phyloP scores from a whole-genome alignment of 306 rosid species.

The Cotoneaster glaucophyllus region DNA sequence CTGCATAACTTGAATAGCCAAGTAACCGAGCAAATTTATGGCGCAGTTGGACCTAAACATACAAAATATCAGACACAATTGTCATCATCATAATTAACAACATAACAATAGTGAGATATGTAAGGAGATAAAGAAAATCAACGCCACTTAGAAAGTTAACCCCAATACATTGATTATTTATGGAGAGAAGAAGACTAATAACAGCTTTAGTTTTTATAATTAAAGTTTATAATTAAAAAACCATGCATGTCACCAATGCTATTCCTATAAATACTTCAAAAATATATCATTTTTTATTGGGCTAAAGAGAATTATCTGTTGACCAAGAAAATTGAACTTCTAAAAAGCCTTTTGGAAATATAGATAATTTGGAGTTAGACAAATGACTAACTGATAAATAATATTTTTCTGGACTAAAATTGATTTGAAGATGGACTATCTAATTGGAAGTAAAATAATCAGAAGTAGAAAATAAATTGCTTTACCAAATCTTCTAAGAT shows the following conservation, averaged over 20 bases:
- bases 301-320: neutral
- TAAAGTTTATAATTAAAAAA: neutral
- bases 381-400: neutral
- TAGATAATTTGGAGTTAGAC: neutral
- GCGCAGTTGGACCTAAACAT: slow-evolving; percentile 75
- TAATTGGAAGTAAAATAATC: neutral
- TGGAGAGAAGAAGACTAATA: neutral
- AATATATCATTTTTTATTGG: neutral
- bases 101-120: neutral
- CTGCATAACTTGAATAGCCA: slow-evolving; percentile 86
- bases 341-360: neutral
- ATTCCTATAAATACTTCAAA: neutral
- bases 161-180: neutral
- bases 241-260: neutral
- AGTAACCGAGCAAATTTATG: slow-evolving; percentile 86
- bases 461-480: neutral
- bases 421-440: neutral
- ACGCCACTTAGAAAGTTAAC: neutral
- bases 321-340: neutral
- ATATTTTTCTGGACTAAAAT: neutral
- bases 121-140: slow-evolving; percentile 1
- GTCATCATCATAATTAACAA: neutral
- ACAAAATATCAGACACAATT: slow-evolving; percentile 6
- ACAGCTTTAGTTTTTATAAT: neutral
- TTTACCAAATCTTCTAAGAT: slow-evolving; percentile 80